Evolutionary conservation across 1,284 basidiomycete species (phyloP), one percentile per base, ranked within the genome.

Genomic region (Moesziomyces aphidis): DNA sequence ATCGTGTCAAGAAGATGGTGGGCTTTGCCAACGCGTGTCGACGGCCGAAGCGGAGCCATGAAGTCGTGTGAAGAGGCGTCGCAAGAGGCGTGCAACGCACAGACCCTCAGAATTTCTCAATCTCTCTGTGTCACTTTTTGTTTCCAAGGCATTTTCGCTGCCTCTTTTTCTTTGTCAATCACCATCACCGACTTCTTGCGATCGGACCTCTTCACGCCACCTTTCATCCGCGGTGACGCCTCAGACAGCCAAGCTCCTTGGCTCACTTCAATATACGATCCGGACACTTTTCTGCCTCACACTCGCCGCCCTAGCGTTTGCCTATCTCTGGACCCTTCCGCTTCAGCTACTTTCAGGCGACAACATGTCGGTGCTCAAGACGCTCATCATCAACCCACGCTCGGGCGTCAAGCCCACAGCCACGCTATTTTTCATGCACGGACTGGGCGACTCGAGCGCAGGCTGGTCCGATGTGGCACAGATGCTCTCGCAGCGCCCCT

Each of bases 401-500:
- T 76, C 73, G 47, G 78, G 77, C 51, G 74, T 66, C 46, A 67
- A 75, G 51, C 77, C 81, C 24, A 78, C 79, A 5, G 82, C 82
- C 8, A 83, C 77, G 21, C 71, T 83, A 43, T 83, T 83, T 61
- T 74, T 83, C 51, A 56, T 81, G 15, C 82, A 83, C 54, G 82
- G 83, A 19, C 77, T 84, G 26, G 83, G 83, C 28, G 83, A 84
- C 66, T 69, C 81, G 39, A 78, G 78, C 24, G 66, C 73, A 5
- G 83, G 83, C 31, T 84, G 83, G 83, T 58, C 73, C 3, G 81
- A 83, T 46, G 83, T 84, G 4, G 80, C 82, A 8, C 71, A 79
- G 59, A 79, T 82, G 78, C 82, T 84, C 39, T 78, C 78, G 34
- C 71, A 71, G 44, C 64, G 82, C 10, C 82, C 82, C 22, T 62